These are phyloP conservation scores for Ophiocordyceps camponoti-leonardi DNA, from an alignment of 2,329 filamentous ascomycete species.

Conservation along the genomic window DNA sequence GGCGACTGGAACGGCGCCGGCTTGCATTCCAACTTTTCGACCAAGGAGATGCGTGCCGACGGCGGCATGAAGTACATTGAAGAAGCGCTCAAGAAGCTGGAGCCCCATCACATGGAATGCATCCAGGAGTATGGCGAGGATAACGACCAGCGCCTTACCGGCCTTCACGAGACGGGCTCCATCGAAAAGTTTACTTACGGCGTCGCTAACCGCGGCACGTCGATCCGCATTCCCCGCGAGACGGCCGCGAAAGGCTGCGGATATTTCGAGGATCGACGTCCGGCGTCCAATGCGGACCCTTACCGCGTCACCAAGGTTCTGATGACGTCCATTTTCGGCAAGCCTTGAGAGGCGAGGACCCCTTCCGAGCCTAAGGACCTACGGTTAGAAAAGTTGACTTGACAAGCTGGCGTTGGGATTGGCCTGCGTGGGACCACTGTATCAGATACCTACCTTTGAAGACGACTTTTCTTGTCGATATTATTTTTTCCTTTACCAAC, in stretches of 20 bases:
- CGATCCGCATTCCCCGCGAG: constrained; percentile 80
- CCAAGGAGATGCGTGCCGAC: constrained; percentile 71
- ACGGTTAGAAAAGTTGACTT: background rate
- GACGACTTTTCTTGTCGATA: background rate
- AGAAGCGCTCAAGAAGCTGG: constrained; percentile 66
- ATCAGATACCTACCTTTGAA: background rate
- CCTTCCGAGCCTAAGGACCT: no score
- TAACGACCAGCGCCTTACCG: constrained; percentile 87
- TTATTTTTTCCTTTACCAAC: background rate
- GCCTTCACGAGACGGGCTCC: constrained; percentile 80
- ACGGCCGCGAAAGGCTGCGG: constrained; percentile 77
- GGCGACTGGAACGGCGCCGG: constrained; percentile 92
- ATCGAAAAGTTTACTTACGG: constrained; percentile 92
- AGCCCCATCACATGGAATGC: constrained; percentile 62
- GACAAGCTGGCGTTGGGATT: background rate
- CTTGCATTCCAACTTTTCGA: constrained; percentile 89
- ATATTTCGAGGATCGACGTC: constrained; percentile 79
- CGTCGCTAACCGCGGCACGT: constrained; percentile 88
- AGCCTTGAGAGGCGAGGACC: constrained; percentile 9
- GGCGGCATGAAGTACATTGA: constrained; percentile 96
- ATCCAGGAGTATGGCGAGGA: constrained; percentile 91
- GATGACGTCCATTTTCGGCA: constrained; percentile 45
- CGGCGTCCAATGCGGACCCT: constrained; percentile 73
- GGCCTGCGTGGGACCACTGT: background rate
- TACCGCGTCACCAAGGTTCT: constrained; percentile 71